Conservation (phyloP, 805 yeast genomes). For the Geotrichum ghanense region DNA sequence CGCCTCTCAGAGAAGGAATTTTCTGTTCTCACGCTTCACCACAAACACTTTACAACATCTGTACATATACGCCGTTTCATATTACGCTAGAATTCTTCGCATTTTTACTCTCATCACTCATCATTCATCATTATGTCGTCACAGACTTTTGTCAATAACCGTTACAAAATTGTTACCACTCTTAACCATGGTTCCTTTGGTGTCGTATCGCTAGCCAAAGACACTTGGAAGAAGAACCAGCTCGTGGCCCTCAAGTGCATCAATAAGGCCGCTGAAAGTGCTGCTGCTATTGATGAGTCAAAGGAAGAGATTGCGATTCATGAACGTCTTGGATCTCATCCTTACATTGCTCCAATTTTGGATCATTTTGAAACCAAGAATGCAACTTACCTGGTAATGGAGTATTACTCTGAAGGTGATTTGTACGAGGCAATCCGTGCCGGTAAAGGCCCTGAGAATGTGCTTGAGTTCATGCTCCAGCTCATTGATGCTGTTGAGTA, state of each 20-base stretch:
- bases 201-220: slow-evolving; percentile 77
- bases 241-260: slow-evolving; percentile 82
- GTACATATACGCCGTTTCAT: neutral
- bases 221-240: slow-evolving; percentile 33
- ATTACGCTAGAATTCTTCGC: neutral
- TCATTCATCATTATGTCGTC: neutral
- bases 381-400: slow-evolving; percentile 62
- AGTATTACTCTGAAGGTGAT: slow-evolving; percentile 77
- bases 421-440: slow-evolving; percentile 78
- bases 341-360: slow-evolving; percentile 66
- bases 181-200: slow-evolving; percentile 93
- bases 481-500: slow-evolving; percentile 57
- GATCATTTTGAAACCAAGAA: slow-evolving; percentile 51
- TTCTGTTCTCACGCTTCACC: neutral
- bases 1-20: neutral
- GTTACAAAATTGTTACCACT: slow-evolving; percentile 48
- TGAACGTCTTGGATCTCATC: slow-evolving; percentile 51
- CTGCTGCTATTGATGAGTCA: slow-evolving; percentile 13
- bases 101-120: neutral
- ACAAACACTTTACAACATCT: neutral
- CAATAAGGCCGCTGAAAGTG: slow-evolving; percentile 5
- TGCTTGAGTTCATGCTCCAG: slow-evolving; percentile 48
- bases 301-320: slow-evolving; percentile 60
- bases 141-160: slow-evolving; percentile 27
- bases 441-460: slow-evolving; percentile 31